Evolutionary conservation across 495 filamentous ascomycete species (phyloP).

Genomic region (Aspergillus funiculosus): DNA sequence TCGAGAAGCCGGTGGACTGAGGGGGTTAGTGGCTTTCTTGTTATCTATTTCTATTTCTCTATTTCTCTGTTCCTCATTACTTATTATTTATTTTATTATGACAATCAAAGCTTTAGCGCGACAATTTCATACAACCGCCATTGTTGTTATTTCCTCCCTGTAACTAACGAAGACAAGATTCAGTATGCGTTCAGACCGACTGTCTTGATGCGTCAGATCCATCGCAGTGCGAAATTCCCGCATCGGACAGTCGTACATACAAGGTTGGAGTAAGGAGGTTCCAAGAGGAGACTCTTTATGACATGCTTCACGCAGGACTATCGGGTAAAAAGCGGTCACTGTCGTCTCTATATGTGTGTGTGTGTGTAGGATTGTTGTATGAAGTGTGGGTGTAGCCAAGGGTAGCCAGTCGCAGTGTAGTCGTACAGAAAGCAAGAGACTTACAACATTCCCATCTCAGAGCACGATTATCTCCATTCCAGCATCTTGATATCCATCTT

Average conservation of each 20-base stretch:
- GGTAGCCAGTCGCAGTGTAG: slow-evolving; percentile 6
- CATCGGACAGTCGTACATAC: too few relatives aligned
- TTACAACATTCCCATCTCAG: neutral
- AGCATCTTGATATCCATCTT: neutral
- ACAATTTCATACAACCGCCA: neutral
- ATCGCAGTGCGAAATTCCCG: too few relatives aligned
- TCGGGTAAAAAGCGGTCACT: too few relatives aligned
- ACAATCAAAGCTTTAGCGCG: too few relatives aligned
- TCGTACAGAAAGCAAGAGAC: slow-evolving; percentile 7
- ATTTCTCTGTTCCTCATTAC: neutral
- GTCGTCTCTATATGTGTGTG: neutral
- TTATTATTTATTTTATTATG: neutral
- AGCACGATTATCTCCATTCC: neutral
- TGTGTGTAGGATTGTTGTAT: neutral
- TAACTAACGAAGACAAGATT: too few relatives aligned
- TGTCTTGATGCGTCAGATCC: too few relatives aligned
- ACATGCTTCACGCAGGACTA: too few relatives aligned
- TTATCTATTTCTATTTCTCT: neutral
- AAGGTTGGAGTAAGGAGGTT: too few relatives aligned
- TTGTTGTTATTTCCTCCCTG: too few relatives aligned
- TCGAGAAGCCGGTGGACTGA: slow-evolving; percentile 4
- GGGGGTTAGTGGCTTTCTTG: slow-evolving; percentile 5
- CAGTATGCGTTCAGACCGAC: too few relatives aligned
- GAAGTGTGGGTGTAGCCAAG: slow-evolving; percentile 4
- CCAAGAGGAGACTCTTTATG: too few relatives aligned